Evolutionary conservation across 129 eudicot species (phyloP).

Genomic region (Ambrosia artemisiifolia): DNA sequence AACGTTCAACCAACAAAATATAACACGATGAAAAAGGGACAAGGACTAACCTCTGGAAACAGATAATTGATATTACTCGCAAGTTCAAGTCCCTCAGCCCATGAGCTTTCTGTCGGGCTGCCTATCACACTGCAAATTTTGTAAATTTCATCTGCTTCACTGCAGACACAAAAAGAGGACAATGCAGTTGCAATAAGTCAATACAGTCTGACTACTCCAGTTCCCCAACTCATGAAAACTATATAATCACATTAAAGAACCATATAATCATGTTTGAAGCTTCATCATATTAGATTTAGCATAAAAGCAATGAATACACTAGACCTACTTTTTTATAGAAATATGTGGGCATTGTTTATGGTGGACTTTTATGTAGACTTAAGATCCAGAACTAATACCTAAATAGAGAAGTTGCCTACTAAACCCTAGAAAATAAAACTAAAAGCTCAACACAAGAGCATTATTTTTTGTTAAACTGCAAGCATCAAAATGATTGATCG

Average conservation of each 20-base stretch:
- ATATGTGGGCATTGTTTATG: background rate
- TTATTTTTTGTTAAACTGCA: background rate
- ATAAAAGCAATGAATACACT: background rate
- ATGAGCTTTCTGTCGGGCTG: slow-evolving; percentile 59
- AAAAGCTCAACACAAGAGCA: background rate
- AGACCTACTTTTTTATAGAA: background rate
- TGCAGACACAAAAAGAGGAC: slow-evolving; percentile 31
- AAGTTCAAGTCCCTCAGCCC: slow-evolving; percentile 82
- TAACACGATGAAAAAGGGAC: background rate
- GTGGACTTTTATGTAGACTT: background rate
- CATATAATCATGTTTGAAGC: background rate
- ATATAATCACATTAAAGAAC: background rate
- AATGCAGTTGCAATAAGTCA: background rate
- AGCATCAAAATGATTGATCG: background rate
- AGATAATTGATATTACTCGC: slow-evolving; percentile 65
- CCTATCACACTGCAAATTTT: slow-evolving; percentile 92
- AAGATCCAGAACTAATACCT: background rate
- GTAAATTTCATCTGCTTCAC: slow-evolving; percentile 96
- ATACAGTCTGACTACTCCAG: background rate
- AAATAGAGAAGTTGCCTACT: background rate
- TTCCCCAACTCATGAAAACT: background rate
- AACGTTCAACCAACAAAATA: background rate
- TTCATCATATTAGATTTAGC: background rate
- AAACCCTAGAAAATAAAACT: background rate
- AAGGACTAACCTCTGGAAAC: slow-evolving; percentile 66